Evolutionary conservation across 2,329 filamentous ascomycete species (phyloP).

Genomic region (Fusarium sp.): DNA sequence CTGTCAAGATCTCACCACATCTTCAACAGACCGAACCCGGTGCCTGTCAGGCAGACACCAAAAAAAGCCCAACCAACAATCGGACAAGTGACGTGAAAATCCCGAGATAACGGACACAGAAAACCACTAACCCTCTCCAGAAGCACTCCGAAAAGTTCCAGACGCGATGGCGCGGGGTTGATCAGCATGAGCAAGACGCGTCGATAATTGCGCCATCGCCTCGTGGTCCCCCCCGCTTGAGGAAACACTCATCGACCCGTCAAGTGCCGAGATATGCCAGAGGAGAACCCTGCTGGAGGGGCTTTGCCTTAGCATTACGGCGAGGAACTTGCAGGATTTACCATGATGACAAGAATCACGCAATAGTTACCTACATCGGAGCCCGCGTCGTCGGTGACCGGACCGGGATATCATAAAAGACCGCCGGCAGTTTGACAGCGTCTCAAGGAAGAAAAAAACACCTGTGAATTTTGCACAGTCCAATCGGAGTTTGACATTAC

Average conservation of each 20-base stretch:
- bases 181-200: slow-evolving; percentile 34
- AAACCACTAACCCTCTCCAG: not conserved
- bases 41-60: not conserved
- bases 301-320: slow-evolving; percentile 3
- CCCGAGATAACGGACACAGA: not conserved
- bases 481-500: not conserved
- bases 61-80: not conserved
- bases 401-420: slow-evolving; percentile 19
- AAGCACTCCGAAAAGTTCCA: not conserved
- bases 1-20: not conserved
- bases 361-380: slow-evolving; percentile 13
- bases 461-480: not conserved
- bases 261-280: slow-evolving; percentile 9
- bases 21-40: not conserved
- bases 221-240: not conserved
- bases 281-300: not conserved
- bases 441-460: slow-evolving; percentile 4
- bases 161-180: slow-evolving; percentile 3
- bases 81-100: slow-evolving; percentile 8
- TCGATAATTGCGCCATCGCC: slow-evolving; percentile 34
- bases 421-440: slow-evolving; percentile 1
- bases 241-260: not conserved
- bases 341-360: slow-evolving; percentile 37
- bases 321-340: slow-evolving; percentile 10
- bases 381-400: slow-evolving; percentile 6